phyloP scores from a whole-genome alignment of 805 yeast genomes.

The Hanseniaspora clermontiae region DNA sequence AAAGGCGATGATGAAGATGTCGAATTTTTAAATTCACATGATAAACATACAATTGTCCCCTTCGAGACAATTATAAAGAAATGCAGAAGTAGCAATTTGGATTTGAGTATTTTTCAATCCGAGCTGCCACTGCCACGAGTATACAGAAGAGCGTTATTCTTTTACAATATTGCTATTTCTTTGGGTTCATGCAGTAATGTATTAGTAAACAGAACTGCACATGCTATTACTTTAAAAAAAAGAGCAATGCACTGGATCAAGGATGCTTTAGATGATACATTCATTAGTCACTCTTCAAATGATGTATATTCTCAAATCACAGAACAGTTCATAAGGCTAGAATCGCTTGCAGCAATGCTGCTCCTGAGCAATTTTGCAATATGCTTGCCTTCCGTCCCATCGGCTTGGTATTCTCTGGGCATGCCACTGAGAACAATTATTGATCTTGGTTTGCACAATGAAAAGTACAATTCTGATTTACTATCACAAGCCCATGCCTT shows the following conservation, averaged over 20 bases:
- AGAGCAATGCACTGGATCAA: slow-evolving; percentile 53
- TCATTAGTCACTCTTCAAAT: too few relatives aligned
- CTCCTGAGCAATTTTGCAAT: slow-evolving; percentile 58
- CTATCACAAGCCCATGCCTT: neutral
- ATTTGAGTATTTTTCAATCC: slow-evolving; percentile 21
- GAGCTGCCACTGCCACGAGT: slow-evolving; percentile 36
- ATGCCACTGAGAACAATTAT: slow-evolving; percentile 67
- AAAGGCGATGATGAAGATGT: neutral
- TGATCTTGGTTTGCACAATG: slow-evolving; percentile 75
- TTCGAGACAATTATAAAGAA: slow-evolving; percentile 24
- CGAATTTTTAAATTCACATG: neutral
- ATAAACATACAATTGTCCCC: neutral
- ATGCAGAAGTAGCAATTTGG: slow-evolving; percentile 28
- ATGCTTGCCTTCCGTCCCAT: slow-evolving; percentile 83
- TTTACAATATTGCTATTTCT: slow-evolving; percentile 66
- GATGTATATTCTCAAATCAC: slow-evolving; percentile 30
- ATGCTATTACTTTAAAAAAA: slow-evolving; percentile 56
- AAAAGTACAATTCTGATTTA: slow-evolving; percentile 28
- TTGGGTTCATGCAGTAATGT: slow-evolving; percentile 66
- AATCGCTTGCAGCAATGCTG: slow-evolving; percentile 59
- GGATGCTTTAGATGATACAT: neutral
- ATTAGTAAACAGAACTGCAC: slow-evolving; percentile 48
- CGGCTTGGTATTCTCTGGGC: slow-evolving; percentile 86
- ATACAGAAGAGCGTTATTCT: slow-evolving; percentile 48
- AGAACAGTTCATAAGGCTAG: slow-evolving; percentile 35